Evolutionary conservation across 2,329 filamentous ascomycete species (phyloP).

Genomic region (Diaporthe sp.): DNA sequence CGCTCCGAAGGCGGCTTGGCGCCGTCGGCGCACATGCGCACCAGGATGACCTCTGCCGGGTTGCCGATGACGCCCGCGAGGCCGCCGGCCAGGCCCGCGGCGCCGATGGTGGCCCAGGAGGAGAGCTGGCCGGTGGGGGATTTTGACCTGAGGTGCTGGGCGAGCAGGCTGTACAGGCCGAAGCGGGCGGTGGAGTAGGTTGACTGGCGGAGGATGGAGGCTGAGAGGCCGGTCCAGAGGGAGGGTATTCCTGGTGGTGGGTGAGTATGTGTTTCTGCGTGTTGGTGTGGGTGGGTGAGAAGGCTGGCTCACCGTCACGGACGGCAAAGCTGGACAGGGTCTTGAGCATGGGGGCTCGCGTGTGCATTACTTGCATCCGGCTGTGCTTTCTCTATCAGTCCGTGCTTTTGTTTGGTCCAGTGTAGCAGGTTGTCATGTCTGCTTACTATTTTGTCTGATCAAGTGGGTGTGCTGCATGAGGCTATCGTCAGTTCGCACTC

Average conservation of each 20-base stretch:
- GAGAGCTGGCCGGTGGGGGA: constrained; percentile 48
- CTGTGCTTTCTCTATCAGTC: constrained; percentile 44
- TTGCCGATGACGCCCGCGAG: constrained; percentile 61
- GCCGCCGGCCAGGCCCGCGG: constrained; percentile 57
- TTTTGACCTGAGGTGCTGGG: constrained; percentile 46
- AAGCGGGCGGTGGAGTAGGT: constrained; percentile 62
- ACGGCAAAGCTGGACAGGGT: constrained; percentile 55
- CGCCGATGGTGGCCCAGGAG: constrained; percentile 52
- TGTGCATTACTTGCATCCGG: constrained; percentile 60
- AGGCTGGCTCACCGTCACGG: constrained; percentile 53
- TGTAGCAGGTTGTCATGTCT: not conserved
- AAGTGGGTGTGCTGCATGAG: constrained; percentile 56
- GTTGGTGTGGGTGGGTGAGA: not conserved
- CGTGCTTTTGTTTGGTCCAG: not conserved
- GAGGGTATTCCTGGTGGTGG: constrained; percentile 53
- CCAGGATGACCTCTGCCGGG: constrained; percentile 58
- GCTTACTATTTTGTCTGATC: constrained; percentile 62
- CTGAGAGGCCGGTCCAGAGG: constrained; percentile 59
- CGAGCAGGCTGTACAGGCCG: constrained; percentile 56
- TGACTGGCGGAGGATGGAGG: constrained; percentile 59
- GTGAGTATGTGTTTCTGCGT: not conserved
- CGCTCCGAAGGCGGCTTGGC: constrained; percentile 54
- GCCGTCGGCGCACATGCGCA: constrained; percentile 62
- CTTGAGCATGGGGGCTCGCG: constrained; percentile 56
- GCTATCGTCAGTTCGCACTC: constrained; percentile 29